Conservation (phyloP, 495 filamentous ascomycete species). For the Immersiella caudata region DNA sequence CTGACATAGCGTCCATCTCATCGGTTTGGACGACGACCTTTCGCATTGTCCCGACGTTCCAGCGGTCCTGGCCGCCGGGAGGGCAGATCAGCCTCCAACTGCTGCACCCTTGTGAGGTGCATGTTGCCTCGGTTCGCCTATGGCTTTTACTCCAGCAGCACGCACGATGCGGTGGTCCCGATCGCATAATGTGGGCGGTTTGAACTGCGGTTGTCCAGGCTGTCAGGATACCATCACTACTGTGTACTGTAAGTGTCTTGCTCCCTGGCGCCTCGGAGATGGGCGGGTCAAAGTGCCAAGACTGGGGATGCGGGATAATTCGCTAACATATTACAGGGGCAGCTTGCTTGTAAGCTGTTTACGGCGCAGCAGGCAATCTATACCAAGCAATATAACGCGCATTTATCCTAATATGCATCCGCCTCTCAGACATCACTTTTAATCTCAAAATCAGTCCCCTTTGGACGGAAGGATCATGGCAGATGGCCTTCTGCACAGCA, state of each 20-base stretch:
- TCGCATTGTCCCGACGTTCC: not conserved
- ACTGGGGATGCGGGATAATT: conserved; percentile 13
- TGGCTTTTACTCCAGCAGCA: not conserved
- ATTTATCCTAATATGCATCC: conserved; percentile 36
- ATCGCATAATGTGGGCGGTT: too few species aligned
- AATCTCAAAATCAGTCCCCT: conserved; percentile 24
- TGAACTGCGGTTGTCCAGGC: too few species aligned
- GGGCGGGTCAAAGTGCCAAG: not conserved
- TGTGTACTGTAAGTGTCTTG: not conserved
- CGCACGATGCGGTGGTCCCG: too few species aligned
- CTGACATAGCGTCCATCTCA: not conserved
- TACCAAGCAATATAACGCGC: conserved; percentile 6
- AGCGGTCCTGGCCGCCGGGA: not conserved
- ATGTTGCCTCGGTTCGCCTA: not conserved
- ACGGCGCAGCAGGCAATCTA: conserved; percentile 18
- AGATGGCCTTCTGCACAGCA: conserved; percentile 2
- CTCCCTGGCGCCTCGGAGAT: not conserved
- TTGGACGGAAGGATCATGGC: conserved; percentile 16
- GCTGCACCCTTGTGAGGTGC: not conserved
- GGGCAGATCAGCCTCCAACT: not conserved
- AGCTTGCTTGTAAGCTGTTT: not conserved
- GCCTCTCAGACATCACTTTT: conserved; percentile 18
- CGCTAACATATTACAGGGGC: conserved; percentile 3
- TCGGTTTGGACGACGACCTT: not conserved
- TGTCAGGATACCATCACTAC: not conserved